A percentile compares a stretch with the other conserved stretches of the same genome.
These are phyloP conservation scores for Nemania sp. DNA, from an alignment of 2,329 filamentous ascomycete genomes.

Conservation along the genomic window DNA sequence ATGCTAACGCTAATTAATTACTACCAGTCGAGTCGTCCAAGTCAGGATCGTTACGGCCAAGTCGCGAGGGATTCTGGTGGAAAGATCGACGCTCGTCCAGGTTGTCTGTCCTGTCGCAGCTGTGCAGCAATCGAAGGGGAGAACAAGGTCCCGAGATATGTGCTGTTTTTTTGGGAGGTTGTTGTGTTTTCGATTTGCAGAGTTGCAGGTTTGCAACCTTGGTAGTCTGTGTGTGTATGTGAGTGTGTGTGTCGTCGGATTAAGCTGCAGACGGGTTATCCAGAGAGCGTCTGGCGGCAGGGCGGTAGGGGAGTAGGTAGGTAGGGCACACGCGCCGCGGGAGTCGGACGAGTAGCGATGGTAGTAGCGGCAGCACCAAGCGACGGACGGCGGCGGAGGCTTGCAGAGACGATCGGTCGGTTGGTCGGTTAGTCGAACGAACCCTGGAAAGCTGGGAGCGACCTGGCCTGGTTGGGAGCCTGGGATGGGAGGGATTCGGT, in stretches of 20 bases:
- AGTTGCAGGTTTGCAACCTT: neutral
- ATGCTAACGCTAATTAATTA: conserved; percentile 3
- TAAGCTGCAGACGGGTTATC: conserved; percentile 28
- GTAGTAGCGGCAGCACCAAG: conserved; percentile 28
- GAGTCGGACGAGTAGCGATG: conserved; percentile 24
- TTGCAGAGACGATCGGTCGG: conserved; percentile 35
- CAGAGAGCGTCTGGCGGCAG: neutral
- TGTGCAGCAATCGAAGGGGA: neutral
- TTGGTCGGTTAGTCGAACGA: conserved; percentile 18
- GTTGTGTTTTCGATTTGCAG: neutral
- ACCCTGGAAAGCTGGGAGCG: conserved; percentile 19
- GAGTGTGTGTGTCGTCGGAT: conserved; percentile 26
- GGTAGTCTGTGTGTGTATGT: no score
- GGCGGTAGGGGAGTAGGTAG: neutral
- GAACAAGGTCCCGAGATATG: no score
- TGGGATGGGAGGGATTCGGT: conserved; percentile 8
- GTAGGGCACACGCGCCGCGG: conserved; percentile 22
- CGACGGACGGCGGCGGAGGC: conserved; percentile 30
- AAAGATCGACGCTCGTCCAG: neutral
- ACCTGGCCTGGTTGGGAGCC: neutral
- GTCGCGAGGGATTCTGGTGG: conserved; percentile 14
- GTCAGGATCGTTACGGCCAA: conserved; percentile 4
- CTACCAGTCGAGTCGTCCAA: neutral
- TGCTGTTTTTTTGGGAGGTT: no score
- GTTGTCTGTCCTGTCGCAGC: no score